phyloP scores from a whole-genome alignment of 2,329 filamentous ascomycete genomes.

The Sclerotinia borealis region DNA sequence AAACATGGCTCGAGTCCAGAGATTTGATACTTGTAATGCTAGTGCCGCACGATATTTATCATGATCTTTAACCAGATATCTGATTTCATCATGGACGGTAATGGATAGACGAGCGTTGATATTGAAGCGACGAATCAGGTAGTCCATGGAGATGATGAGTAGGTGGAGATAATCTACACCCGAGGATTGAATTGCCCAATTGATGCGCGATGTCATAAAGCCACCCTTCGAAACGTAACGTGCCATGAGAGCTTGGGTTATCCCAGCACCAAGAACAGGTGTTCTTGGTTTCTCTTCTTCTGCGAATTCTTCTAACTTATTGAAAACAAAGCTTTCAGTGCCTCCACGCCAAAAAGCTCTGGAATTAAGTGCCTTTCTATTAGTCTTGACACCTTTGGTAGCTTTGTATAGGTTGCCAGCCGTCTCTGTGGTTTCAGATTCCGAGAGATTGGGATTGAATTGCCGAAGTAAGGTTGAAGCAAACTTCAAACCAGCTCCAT shows the following conservation, averaged over 20 bases:
- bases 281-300: constrained; percentile 88
- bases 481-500: constrained; percentile 94
- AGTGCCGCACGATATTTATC: constrained; percentile 88
- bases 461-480: constrained; percentile 84
- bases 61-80: constrained; percentile 78
- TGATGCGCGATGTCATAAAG: constrained; percentile 94
- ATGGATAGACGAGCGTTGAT: constrained; percentile 81
- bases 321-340: constrained; percentile 97
- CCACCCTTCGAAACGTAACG: constrained; percentile 82
- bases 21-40: constrained; percentile 86
- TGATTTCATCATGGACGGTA: constrained; percentile 95
- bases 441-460: constrained; percentile 81
- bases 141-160: constrained; percentile 91
- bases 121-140: constrained; percentile 77
- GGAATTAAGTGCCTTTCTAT: constrained; percentile 63
- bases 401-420: constrained; percentile 77
- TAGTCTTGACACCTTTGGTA: constrained; percentile 87
- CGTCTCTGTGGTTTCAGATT: constrained; percentile 68
- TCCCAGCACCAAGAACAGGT: constrained; percentile 87
- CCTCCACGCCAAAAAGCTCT: constrained; percentile 89
- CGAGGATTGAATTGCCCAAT: constrained; percentile 97
- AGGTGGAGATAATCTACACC: constrained; percentile 97
- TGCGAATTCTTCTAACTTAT: constrained; percentile 95
- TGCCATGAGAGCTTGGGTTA: constrained; percentile 89
- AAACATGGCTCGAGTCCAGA: constrained; percentile 98